These are phyloP conservation scores for Aspergillus caelatus DNA, from an alignment of 2,329 filamentous ascomycete genomes.

Conservation along the genomic window DNA sequence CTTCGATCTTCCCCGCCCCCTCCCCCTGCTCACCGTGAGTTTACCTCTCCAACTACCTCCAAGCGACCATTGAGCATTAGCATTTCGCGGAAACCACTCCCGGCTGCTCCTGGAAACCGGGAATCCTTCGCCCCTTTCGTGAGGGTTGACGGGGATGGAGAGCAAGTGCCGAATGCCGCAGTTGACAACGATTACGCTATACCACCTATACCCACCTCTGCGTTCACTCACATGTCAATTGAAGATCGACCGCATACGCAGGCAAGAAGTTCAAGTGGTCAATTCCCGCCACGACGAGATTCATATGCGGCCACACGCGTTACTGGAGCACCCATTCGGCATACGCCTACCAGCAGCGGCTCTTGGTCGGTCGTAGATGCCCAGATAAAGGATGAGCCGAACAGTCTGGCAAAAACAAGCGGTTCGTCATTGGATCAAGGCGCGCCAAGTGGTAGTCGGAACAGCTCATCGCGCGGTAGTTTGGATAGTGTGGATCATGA, in stretches of 20 bases:
- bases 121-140: slow-evolving; percentile 38
- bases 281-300: slow-evolving; percentile 29
- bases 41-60: slow-evolving; percentile 28
- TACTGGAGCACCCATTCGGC: slow-evolving; percentile 21
- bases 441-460: slow-evolving; percentile 25
- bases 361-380: slow-evolving; percentile 40
- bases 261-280: slow-evolving; percentile 20
- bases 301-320: slow-evolving; percentile 24
- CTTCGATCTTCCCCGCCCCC: slow-evolving; percentile 41
- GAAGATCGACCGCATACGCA: slow-evolving; percentile 22
- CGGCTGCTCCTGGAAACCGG: slow-evolving; percentile 28
- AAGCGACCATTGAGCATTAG: slow-evolving; percentile 22
- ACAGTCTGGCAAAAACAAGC: slow-evolving; percentile 22
- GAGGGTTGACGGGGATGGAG: slow-evolving; percentile 32
- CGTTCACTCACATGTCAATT: slow-evolving; percentile 32
- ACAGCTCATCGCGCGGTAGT: slow-evolving; percentile 40
- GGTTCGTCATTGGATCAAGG: slow-evolving; percentile 31
- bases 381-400: slow-evolving; percentile 27
- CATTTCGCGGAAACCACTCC: slow-evolving; percentile 31
- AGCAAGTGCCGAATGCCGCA: slow-evolving; percentile 30
- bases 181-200: slow-evolving; percentile 30
- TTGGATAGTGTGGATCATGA: slow-evolving; percentile 37
- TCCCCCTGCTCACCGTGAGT: slow-evolving; percentile 24
- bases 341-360: slow-evolving; percentile 37
- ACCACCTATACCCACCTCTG: slow-evolving; percentile 26